A percentile compares a stretch with the other conserved stretches of the same genome.
Evolutionary conservation across 2,329 filamentous ascomycete species (phyloP).

Genomic region (Falciphora oryzae): DNA sequence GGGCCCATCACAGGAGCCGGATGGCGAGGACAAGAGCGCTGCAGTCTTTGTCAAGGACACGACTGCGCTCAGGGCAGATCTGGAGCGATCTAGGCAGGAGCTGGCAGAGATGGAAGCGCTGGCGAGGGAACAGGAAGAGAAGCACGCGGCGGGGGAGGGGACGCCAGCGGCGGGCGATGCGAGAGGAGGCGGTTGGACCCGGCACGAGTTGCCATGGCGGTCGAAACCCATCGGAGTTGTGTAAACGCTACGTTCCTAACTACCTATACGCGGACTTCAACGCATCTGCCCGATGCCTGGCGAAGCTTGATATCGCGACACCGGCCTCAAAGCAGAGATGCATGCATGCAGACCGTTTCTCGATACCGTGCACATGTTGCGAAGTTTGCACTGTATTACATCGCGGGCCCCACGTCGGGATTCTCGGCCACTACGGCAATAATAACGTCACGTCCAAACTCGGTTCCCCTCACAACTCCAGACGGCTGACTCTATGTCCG

Average conservation of each 20-base stretch:
- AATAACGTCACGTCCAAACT: slow-evolving; percentile 1
- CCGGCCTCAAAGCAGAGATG: too few relatives aligned
- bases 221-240: slow-evolving; percentile 53
- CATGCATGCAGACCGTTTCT: too few relatives aligned
- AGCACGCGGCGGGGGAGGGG: not conserved
- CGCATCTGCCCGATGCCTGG: too few relatives aligned
- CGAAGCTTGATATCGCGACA: too few relatives aligned
- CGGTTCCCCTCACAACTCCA: not conserved
- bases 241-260: slow-evolving; percentile 21
- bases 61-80: slow-evolving; percentile 21
- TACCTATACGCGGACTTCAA: too few relatives aligned
- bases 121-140: not conserved
- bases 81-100: slow-evolving; percentile 19
- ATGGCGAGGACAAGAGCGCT: slow-evolving; percentile 12
- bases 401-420: too few relatives aligned
- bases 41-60: slow-evolving; percentile 16
- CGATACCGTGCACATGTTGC: not conserved
- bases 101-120: slow-evolving; percentile 14
- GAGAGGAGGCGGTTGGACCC: slow-evolving; percentile 35
- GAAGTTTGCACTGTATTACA: too few relatives aligned
- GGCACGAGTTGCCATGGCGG: slow-evolving; percentile 47
- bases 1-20: not conserved
- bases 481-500: too few relatives aligned
- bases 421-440: not conserved
- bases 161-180: not conserved